Conservation (phyloP, 1,284 basidiomycete genomes). For the Apiotrichum sp. region DNA sequence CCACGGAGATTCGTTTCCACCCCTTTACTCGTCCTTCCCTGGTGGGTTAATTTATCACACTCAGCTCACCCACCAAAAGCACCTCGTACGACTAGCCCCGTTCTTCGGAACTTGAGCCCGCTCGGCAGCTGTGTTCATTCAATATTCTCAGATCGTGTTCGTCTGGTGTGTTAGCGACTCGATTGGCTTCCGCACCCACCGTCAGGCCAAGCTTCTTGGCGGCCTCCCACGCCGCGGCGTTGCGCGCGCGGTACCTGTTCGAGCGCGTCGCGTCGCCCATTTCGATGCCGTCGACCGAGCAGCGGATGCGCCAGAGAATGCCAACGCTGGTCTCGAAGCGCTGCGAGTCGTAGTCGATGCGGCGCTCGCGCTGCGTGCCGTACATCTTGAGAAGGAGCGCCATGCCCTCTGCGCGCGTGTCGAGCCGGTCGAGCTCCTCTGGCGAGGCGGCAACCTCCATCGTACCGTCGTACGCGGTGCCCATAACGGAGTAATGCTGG, state of each 20-base stretch:
- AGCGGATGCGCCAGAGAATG: constrained; percentile 25
- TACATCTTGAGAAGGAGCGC: constrained; percentile 25
- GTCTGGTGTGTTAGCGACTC: too few species aligned
- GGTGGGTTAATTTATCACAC: too few species aligned
- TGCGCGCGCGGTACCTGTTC: constrained; percentile 27
- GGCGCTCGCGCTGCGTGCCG: constrained; percentile 11
- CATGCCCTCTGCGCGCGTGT: constrained; percentile 28
- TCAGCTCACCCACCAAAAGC: too few species aligned
- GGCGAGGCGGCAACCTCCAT: constrained; percentile 18
- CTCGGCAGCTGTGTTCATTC: too few species aligned
- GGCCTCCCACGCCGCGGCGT: constrained; percentile 34
- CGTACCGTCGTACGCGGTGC: constrained; percentile 20
- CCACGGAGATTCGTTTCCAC: too few species aligned
- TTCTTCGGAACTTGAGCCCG: too few species aligned
- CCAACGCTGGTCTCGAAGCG: constrained; percentile 30
- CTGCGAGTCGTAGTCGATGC: constrained; percentile 27
- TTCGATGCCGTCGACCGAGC: constrained; percentile 31
- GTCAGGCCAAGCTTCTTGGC: constrained; percentile 31
- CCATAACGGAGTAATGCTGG: constrained; percentile 26
- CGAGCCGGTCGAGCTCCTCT: constrained; percentile 24
- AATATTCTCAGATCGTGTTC: too few species aligned
- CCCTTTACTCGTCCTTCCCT: too few species aligned
- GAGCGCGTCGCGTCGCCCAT: constrained; percentile 33
- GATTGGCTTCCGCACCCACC: constrained; percentile 1
- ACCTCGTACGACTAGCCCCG: too few species aligned